phyloP scores from a whole-genome alignment of 331 rosid species.

The Stylosanthes scabra region DNA sequence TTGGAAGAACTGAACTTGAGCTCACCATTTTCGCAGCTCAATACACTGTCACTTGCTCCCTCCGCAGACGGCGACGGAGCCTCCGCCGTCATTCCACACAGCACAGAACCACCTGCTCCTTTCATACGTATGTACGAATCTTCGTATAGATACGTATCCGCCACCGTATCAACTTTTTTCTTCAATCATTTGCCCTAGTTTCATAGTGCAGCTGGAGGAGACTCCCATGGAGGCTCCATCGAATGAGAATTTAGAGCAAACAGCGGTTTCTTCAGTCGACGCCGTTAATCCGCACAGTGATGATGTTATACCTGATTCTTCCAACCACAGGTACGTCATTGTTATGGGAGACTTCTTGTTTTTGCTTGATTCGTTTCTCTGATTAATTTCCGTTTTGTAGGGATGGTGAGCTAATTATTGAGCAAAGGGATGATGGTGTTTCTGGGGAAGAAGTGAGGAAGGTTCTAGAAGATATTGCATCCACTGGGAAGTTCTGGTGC shows the following conservation, averaged over 20 bases:
- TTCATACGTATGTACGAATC: not conserved
- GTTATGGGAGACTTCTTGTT: slow-evolving; percentile 7
- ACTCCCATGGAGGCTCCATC: slow-evolving; percentile 57
- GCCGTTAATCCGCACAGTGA: slow-evolving; percentile 40
- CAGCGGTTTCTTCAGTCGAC: slow-evolving; percentile 46
- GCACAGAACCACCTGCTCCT: not conserved
- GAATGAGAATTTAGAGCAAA: slow-evolving; percentile 44
- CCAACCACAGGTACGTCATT: slow-evolving; percentile 56
- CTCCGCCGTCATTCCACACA: slow-evolving; percentile 10
- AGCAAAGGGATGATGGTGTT: slow-evolving; percentile 46
- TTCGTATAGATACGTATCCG: not conserved
- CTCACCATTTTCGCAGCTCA: not conserved
- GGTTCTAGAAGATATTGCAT: slow-evolving; percentile 72
- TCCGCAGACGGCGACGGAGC: slow-evolving; percentile 44
- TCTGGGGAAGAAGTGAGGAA: slow-evolving; percentile 55
- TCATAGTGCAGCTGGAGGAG: slow-evolving; percentile 33
- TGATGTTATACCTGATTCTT: slow-evolving; percentile 45
- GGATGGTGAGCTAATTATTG: slow-evolving; percentile 41
- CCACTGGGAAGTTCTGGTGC: slow-evolving; percentile 83
- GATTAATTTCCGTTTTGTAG: slow-evolving; percentile 41
- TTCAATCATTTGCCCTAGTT: not conserved
- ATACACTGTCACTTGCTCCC: slow-evolving; percentile 9
- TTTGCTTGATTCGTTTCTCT: not conserved
- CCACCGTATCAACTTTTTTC: not conserved
- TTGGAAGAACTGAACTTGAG: not conserved